Base-by-base conservation (phyloP, 1,284 basidiomycete genomes). In the Pseudozyma hubeiensis region DNA sequence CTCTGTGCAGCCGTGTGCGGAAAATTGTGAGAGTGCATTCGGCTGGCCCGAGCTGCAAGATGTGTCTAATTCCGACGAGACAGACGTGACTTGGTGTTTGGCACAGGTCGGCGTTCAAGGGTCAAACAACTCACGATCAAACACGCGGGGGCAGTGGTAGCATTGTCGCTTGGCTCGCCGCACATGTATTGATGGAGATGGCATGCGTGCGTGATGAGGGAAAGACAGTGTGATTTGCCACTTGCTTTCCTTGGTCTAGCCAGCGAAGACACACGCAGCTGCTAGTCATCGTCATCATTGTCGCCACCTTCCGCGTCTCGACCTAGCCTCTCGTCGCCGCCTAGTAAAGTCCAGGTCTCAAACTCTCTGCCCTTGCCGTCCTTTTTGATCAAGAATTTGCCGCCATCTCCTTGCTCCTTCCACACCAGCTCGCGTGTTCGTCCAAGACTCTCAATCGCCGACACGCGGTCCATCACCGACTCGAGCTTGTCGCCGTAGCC, bases 351-450 rank as follows among this genome's bases (percentile, higher is more conserved):
- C 79, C 79, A 81, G 3, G 64, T 66, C 51, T 80, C 79, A 33
- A 81, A 41, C 49, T 80, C 78, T 9, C 79, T 35, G 0, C 80
- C 80, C 53, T 74, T 77, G 44, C 19, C 40, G 53, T 81, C 79
- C 55, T 76, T 71, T 64, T 68, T 66, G 62, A 81, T 67, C 52
- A 81, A 43, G 53, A 80, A 79, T 41, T 65, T 72, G 61, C 80
- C 80, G 7, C 54, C 64, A 16, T 78, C 71, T 2, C 77, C 80
- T 45, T 81, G 79, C 64, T 81, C 79, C 64, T 81, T 81, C 79
- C 79, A 81, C 7, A 81, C 51, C 41, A 81, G 58, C 55, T 81
- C 77, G 11, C 77, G 41, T 37, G 79, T 79, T 11, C 77, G 65
- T 30, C 69, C 72, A 37, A 81, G 54, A 33, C 64, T 69, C 63